Evolutionary conservation across 345 rosid genomes (phyloP).

Genomic region (Salix udensis): DNA sequence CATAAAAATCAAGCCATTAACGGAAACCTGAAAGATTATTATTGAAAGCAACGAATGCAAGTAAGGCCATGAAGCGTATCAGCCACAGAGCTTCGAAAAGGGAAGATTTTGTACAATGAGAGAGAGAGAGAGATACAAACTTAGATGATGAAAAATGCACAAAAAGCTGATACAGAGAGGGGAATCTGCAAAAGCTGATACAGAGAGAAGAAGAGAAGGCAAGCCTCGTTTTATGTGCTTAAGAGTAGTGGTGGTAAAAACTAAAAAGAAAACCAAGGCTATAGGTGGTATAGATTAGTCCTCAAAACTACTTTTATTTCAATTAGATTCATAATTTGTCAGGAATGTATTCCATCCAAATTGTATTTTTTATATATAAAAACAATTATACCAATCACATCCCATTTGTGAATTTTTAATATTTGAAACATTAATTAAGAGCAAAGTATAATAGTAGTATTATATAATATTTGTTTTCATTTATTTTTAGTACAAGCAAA

Average conservation of each 20-base stretch:
- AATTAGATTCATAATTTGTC: no score
- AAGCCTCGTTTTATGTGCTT: conserved; percentile 34
- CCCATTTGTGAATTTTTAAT: no score
- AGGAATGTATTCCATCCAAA: no score
- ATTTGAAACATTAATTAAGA: no score
- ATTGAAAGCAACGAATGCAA: conserved; percentile 2
- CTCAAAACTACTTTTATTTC: no score
- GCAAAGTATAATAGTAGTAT: no score
- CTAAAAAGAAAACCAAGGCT: neutral
- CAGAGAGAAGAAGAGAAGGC: conserved; percentile 9
- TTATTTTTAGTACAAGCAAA: no score
- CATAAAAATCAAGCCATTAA: conserved; percentile 12
- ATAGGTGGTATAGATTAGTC: no score
- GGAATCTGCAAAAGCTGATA: conserved; percentile 21
- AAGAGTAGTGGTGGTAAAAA: neutral
- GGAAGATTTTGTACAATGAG: neutral
- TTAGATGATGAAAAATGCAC: neutral
- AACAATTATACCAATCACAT: no score
- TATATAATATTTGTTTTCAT: no score
- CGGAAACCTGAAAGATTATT: neutral
- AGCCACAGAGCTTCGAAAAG: neutral
- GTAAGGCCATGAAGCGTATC: neutral
- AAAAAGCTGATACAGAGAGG: neutral
- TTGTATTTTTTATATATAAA: no score
- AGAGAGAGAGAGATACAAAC: neutral